Evolutionary conservation across 805 yeast species (phyloP).

Genomic region (Starmerella geochares): DNA sequence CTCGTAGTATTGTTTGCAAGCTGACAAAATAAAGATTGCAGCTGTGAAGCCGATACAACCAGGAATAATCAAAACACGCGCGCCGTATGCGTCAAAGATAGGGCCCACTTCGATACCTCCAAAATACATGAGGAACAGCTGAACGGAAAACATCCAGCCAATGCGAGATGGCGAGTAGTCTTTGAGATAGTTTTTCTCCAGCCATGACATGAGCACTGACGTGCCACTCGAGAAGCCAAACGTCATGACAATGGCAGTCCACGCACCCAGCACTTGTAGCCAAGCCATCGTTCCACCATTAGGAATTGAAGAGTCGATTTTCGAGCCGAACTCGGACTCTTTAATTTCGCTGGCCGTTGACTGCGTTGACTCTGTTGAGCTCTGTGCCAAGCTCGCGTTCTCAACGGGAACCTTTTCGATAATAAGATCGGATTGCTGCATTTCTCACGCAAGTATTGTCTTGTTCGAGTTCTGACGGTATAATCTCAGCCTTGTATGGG

Average conservation of each 20-base stretch:
- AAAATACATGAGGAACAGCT: constrained; percentile 32
- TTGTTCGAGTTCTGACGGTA: constrained; percentile 23
- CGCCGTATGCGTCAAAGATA: constrained; percentile 52
- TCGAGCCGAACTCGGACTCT: constrained; percentile 16
- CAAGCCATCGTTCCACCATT: constrained; percentile 51
- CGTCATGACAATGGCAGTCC: constrained; percentile 46
- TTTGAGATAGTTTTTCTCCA: constrained; percentile 41
- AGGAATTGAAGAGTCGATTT: constrained; percentile 29
- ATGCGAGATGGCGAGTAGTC: constrained; percentile 38
- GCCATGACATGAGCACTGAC: constrained; percentile 59
- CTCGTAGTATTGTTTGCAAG: constrained; percentile 44
- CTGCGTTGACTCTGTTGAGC: neutral
- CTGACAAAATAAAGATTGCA: constrained; percentile 46
- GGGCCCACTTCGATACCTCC: constrained; percentile 44
- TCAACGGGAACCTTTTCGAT: constrained; percentile 1
- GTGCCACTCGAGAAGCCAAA: constrained; percentile 59
- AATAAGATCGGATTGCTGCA: constrained; percentile 4
- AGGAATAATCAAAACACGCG: constrained; percentile 36
- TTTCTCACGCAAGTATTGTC: constrained; percentile 24
- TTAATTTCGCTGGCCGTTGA: too few relatives aligned
- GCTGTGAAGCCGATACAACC: constrained; percentile 39
- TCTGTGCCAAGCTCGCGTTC: neutral
- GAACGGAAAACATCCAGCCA: constrained; percentile 56
- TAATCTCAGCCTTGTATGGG: constrained; percentile 16
- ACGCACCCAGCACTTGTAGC: constrained; percentile 46